phyloP scores from a whole-genome alignment of 2,329 filamentous ascomycete genomes.

The Trichophyton mentagrophytes region DNA sequence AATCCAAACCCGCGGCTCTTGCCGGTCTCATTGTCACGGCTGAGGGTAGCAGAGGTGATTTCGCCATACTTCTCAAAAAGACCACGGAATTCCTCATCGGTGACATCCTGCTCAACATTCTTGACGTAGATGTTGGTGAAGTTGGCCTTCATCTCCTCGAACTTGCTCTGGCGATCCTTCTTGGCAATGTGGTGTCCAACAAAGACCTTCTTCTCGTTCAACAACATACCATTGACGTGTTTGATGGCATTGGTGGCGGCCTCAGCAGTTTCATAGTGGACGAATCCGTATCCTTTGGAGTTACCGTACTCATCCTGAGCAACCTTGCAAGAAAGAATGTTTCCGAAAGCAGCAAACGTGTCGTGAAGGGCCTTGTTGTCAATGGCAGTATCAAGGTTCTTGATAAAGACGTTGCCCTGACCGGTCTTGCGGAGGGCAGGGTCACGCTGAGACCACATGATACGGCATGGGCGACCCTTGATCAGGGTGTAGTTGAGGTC shows the following conservation, averaged over 20 bases:
- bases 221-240: conserved; percentile 97
- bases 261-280: conserved; percentile 99
- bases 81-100: conserved; percentile 86
- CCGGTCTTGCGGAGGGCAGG: conserved; percentile 98
- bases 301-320: conserved; percentile 92
- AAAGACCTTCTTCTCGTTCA: conserved; percentile 99
- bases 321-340: conserved; percentile 99
- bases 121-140: conserved; percentile 99
- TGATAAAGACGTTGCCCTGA: conserved; percentile 99
- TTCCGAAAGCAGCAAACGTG: conserved; percentile 96
- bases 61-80: conserved; percentile 87
- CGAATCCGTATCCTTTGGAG: conserved; percentile 98
- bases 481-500: conserved; percentile 99
- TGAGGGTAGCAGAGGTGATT: conserved; percentile 89
- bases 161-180: conserved; percentile 99
- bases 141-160: conserved; percentile 99
- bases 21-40: conserved; percentile 67
- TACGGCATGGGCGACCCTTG: conserved; percentile 96
- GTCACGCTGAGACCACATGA: conserved; percentile 99
- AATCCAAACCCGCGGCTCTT: conserved; percentile 95
- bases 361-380: conserved; percentile 99
- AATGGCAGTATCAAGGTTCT: conserved; percentile 96
- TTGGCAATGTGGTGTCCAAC: conserved; percentile 99
- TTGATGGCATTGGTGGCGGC: conserved; percentile 95
- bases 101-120: conserved; percentile 76